Percentiles rank a stretch among this genome's conserved stretches.
These are phyloP conservation scores for Orbilia javanica DNA, from an alignment of 2,329 filamentous ascomycete species.

Conservation along the genomic window DNA sequence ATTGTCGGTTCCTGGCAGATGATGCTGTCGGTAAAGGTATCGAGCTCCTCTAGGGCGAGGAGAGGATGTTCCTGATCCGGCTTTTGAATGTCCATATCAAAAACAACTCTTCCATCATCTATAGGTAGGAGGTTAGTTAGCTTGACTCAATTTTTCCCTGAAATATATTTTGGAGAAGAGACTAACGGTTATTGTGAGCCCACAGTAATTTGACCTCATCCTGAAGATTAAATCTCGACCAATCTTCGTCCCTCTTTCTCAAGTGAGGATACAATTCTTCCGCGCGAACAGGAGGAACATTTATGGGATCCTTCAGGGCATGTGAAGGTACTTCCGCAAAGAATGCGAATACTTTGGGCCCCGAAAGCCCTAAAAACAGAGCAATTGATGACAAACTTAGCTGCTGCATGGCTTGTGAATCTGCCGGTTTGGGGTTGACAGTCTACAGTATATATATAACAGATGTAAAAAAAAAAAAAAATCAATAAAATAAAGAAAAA, in stretches of 20 bases:
- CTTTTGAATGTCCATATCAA: constrained; percentile 63
- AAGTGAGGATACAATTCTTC: constrained; percentile 19
- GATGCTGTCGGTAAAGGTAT: constrained; percentile 62
- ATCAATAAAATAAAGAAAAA: neutral
- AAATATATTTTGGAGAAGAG: neutral
- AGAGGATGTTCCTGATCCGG: constrained; percentile 61
- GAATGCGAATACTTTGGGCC: neutral
- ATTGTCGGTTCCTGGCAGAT: constrained; percentile 61
- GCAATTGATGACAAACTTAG: neutral
- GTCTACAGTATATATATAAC: neutral
- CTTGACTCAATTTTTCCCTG: neutral
- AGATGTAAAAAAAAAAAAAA: neutral
- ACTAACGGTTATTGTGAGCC: constrained; percentile 60
- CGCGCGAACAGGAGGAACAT: constrained; percentile 2
- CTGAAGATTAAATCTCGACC: constrained; percentile 59
- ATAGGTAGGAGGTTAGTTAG: constrained; percentile 1
- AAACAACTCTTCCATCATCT: constrained; percentile 59
- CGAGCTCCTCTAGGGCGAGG: constrained; percentile 63
- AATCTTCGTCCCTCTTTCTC: constrained; percentile 44
- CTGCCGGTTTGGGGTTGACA: neutral
- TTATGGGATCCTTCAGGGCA: constrained; percentile 1
- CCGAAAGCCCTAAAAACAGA: neutral
- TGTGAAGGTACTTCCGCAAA: neutral
- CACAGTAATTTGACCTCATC: constrained; percentile 61
- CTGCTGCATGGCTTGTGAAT: neutral